Conservation (phyloP, 768 basidiomycete species). For the Cytidiella melzeri region DNA sequence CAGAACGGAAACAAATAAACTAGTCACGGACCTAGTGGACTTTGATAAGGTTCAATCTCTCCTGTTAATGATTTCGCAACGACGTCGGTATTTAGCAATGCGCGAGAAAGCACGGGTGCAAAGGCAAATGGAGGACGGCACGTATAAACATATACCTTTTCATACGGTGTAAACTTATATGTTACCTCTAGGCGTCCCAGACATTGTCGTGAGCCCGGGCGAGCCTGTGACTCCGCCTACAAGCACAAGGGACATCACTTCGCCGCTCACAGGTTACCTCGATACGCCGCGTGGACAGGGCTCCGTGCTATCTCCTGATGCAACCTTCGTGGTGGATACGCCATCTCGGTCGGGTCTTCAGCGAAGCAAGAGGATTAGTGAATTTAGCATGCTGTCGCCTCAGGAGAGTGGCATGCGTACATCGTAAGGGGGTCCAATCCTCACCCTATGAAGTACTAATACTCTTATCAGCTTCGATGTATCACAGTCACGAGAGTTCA, state of each 20-base stretch:
- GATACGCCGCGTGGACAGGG: conserved; percentile 33
- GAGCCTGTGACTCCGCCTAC: conserved; percentile 46
- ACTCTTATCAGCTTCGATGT: conserved; percentile 22
- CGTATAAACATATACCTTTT: conserved; percentile 2
- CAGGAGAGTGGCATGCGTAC: conserved; percentile 42
- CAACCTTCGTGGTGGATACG: conserved; percentile 40
- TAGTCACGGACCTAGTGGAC: conserved; percentile 80
- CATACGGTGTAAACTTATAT: neutral
- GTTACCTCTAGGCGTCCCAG: conserved; percentile 26
- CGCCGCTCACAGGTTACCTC: conserved; percentile 19
- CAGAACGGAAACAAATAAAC: conserved; percentile 67
- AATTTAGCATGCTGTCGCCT: conserved; percentile 51
- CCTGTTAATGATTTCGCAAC: conserved; percentile 67
- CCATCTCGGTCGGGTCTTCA: conserved; percentile 42
- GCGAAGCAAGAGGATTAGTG: conserved; percentile 50
- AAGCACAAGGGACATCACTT: conserved; percentile 50
- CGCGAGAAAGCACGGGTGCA: conserved; percentile 35
- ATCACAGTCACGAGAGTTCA: conserved; percentile 16
- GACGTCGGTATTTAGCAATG: conserved; percentile 57
- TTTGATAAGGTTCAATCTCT: conserved; percentile 80
- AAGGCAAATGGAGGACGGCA: conserved; percentile 38
- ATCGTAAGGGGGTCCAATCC: conserved; percentile 34
- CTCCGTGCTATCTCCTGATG: conserved; percentile 33
- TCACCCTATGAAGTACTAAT: neutral
- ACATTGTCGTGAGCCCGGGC: conserved; percentile 52